Evolutionary conservation across 2,329 filamentous ascomycete genomes (phyloP).

Genomic region (Macroventuria anomochaeta): DNA sequence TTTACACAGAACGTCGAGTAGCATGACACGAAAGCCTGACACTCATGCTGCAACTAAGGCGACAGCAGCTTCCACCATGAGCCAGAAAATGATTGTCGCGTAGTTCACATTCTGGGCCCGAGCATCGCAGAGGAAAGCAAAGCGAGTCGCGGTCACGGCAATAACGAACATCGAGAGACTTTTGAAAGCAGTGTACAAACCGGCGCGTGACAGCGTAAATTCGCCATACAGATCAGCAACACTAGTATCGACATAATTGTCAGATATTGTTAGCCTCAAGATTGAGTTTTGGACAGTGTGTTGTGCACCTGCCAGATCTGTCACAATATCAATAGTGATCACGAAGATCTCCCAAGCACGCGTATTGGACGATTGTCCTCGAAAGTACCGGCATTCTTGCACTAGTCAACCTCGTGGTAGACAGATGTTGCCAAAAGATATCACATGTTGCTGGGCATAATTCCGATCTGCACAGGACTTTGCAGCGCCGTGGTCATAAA

Average conservation of each 20-base stretch:
- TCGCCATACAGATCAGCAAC: slow-evolving; percentile 24
- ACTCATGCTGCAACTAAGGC: slow-evolving; percentile 19
- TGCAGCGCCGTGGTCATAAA: slow-evolving; percentile 11
- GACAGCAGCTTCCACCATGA: slow-evolving; percentile 20
- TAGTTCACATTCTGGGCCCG: slow-evolving; percentile 10
- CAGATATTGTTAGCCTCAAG: slow-evolving; percentile 2
- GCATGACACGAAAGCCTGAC: slow-evolving; percentile 21
- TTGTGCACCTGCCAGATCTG: slow-evolving; percentile 20
- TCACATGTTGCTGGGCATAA: no score
- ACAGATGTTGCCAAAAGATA: not conserved
- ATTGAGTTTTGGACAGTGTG: not conserved
- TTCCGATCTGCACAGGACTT: not conserved
- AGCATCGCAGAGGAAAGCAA: not conserved
- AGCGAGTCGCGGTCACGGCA: not conserved
- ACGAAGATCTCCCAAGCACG: slow-evolving; percentile 15
- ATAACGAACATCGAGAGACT: slow-evolving; percentile 18
- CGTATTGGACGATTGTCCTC: not conserved
- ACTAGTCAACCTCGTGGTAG: slow-evolving; percentile 7
- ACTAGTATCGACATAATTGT: slow-evolving; percentile 22
- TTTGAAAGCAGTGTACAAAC: slow-evolving; percentile 24
- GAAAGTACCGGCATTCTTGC: slow-evolving; percentile 17
- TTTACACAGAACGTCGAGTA: slow-evolving; percentile 10
- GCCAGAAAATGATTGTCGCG: slow-evolving; percentile 13
- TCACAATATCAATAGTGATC: slow-evolving; percentile 22
- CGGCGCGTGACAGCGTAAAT: slow-evolving; percentile 14